Evolutionary conservation across 1,139 yeast species (phyloP), one percentile per base, ranked within the genome.

Genomic region (Kurtzmaniella quercitrusa): DNA sequence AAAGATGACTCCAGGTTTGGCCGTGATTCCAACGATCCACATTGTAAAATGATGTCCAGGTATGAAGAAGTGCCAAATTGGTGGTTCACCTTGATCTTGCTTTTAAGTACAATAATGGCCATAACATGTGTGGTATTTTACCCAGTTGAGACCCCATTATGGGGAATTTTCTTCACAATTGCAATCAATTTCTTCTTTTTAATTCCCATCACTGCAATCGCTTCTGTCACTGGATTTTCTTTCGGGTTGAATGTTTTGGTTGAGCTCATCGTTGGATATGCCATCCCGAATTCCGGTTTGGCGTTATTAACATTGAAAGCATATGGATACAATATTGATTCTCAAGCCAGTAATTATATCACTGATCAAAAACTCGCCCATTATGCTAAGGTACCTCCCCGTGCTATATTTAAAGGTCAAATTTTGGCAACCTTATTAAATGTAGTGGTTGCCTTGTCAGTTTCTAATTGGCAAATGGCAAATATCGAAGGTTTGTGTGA

Each of bases 31-130:
- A 48, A 62, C 3, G 74, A 69, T 46, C 72, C 73, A 0, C 75
- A 69, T 47, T 68, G 73, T 48, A 57, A 54, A 43, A 69, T 69
- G 74, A 69, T 69, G 74, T 44, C 63, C 10, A 48, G 48, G 10
- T 69, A 68, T 47, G 59, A 61, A 3, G 75, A 69, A 44, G 73
- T 68, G n/a, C 75, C 75, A 3, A 66, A 65, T 45, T 61, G 64
- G 65, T 68, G 73, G 74, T 69, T 68, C 45, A 48, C 68, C 40
- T 38, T 53, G 18, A 65, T 69, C 14, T 53, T 69, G 34, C 38
- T 58, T 4, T 48, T 53, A 2, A 66, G 72, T 41, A 63, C 65
- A 0, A 12, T 48, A 9, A 65, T 64, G 52, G 74, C 73, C 1
- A 46, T 68, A 7, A 34, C 58, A 2, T 60, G 67, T 34, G 68